These are phyloP conservation scores for Durusdinium trenchii DNA, from an alignment of 73 alveolate genomes.

Conservation along the genomic window DNA sequence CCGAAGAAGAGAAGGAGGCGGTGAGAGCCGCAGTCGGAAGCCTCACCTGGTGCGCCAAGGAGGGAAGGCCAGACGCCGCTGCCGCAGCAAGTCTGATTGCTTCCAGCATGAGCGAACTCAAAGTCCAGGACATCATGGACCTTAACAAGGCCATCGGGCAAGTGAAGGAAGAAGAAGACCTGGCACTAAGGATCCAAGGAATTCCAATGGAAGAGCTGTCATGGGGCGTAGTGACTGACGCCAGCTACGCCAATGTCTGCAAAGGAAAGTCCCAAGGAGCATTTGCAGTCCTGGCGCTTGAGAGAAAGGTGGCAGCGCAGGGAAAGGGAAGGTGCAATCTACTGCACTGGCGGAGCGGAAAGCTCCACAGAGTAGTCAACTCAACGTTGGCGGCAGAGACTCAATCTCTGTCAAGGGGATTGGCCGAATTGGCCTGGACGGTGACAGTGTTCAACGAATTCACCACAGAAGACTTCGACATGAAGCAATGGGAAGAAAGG, in stretches of 20 bases:
- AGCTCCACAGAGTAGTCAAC: neutral
- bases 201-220: neutral
- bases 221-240: neutral
- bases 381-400: constrained; percentile 32
- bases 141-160: neutral
- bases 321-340: neutral
- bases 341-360: neutral
- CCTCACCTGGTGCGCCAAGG: neutral
- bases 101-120: neutral
- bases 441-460: constrained; percentile 7
- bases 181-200: neutral
- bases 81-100: neutral
- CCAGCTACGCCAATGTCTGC: neutral
- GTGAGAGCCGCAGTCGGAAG: neutral
- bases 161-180: neutral
- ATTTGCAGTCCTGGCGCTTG: neutral
- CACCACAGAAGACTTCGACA: neutral
- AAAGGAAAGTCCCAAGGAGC: neutral
- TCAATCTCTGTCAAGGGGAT: neutral
- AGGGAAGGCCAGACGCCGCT: neutral
- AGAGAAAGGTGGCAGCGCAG: neutral
- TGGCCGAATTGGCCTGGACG: neutral
- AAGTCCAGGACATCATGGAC: neutral
- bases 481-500: neutral
- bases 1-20: neutral